phyloP scores from a whole-genome alignment of 345 rosid genomes.

The Eucalyptus sp. region DNA sequence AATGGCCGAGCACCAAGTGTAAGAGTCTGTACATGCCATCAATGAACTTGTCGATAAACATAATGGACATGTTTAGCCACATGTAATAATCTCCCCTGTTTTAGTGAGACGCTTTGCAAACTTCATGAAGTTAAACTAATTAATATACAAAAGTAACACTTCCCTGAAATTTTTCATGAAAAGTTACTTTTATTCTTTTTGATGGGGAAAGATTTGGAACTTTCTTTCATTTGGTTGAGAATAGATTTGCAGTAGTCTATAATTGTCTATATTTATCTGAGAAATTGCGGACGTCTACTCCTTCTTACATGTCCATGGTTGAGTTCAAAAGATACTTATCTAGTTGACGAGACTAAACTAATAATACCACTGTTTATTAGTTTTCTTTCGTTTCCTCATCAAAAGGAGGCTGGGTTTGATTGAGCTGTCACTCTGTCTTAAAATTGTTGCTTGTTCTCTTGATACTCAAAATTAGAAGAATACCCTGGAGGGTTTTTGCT shows the following conservation, averaged over 20 bases:
- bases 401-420: neutral
- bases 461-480: neutral
- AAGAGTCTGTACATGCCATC: neutral
- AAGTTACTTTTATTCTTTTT: neutral
- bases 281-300: neutral
- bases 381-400: neutral
- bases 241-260: neutral
- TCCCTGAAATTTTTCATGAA: neutral
- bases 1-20: neutral
- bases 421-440: neutral
- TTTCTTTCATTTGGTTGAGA: neutral
- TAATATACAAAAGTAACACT: neutral
- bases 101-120: neutral
- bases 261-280: neutral
- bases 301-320: neutral
- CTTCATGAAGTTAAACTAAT: neutral
- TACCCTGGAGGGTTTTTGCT: neutral
- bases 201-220: neutral
- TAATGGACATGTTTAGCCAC: neutral
- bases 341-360: neutral
- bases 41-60: neutral
- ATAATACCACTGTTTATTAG: neutral
- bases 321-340: neutral
- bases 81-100: neutral
- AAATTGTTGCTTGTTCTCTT: neutral